A percentile compares a stretch with the other conserved stretches of the same genome.
Conservation (phyloP, 1,284 basidiomycete species). For the Fomitopsis palustris region DNA sequence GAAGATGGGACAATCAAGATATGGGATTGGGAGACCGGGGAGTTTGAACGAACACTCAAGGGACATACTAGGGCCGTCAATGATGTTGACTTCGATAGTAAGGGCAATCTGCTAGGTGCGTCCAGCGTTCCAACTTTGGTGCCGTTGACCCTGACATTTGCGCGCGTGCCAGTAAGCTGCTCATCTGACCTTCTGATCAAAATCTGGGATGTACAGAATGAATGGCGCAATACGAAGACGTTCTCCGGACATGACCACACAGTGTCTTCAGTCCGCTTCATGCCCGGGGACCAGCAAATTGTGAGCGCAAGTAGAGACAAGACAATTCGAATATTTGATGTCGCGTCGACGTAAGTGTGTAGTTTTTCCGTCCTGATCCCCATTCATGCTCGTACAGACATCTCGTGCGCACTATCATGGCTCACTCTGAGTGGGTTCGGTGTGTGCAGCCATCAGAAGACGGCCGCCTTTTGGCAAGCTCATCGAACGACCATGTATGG, state of each 20-base stretch:
- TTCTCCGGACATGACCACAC: slow-evolving; percentile 78
- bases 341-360: slow-evolving; percentile 60
- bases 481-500: slow-evolving; percentile 65
- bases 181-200: slow-evolving; percentile 79
- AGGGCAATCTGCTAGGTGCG: slow-evolving; percentile 64
- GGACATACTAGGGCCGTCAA: slow-evolving; percentile 75
- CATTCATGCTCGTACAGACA: slow-evolving; percentile 32
- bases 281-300: slow-evolving; percentile 67
- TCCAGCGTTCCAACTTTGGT: background rate
- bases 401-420: slow-evolving; percentile 56
- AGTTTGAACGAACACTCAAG: slow-evolving; percentile 74
- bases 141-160: background rate
- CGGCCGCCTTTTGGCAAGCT: slow-evolving; percentile 57
- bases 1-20: slow-evolving; percentile 75
- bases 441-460: slow-evolving; percentile 57
- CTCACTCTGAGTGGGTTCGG: slow-evolving; percentile 73
- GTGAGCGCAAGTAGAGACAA: slow-evolving; percentile 72
- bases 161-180: slow-evolving; percentile 50
- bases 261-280: slow-evolving; percentile 67
- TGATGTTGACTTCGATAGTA: slow-evolving; percentile 72
- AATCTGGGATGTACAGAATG: slow-evolving; percentile 73
- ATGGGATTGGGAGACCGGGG: slow-evolving; percentile 85
- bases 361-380: no score
- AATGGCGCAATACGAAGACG: slow-evolving; percentile 71
- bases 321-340: slow-evolving; percentile 73